A percentile compares a stretch with the other conserved stretches of the same genome.
phyloP scores from a whole-genome alignment of 2,329 filamentous ascomycete genomes.

The Venturia aucupariae region DNA sequence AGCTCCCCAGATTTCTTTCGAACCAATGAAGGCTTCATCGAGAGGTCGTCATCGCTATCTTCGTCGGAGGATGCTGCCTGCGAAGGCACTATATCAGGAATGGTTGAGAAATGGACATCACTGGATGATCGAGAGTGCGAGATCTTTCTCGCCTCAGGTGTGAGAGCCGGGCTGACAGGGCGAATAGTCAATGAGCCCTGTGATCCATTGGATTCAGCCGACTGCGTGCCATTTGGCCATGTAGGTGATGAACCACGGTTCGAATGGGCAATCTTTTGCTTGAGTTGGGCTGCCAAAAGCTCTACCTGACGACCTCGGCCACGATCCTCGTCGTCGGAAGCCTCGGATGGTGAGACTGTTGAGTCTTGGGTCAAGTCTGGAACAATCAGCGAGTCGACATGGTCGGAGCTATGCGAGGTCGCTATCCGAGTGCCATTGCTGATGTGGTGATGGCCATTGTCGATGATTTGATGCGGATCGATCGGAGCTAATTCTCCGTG shows the following conservation, averaged over 20 bases:
- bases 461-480: background rate
- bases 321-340: conserved; percentile 17
- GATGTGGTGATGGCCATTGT: conserved; percentile 1
- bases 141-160: conserved; percentile 49
- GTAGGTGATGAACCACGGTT: background rate
- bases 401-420: conserved; percentile 18
- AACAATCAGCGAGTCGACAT: conserved; percentile 26
- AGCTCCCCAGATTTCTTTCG: conserved; percentile 98
- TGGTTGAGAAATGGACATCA: conserved; percentile 43
- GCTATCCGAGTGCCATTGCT: background rate
- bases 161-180: conserved; percentile 32
- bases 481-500: background rate
- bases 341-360: conserved; percentile 21
- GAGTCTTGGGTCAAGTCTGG: conserved; percentile 21
- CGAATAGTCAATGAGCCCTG: conserved; percentile 17
- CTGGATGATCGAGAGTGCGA: conserved; percentile 52
- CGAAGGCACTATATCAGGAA: conserved; percentile 33
- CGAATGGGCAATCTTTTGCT: conserved; percentile 17
- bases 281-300: conserved; percentile 7
- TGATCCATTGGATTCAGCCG: background rate
- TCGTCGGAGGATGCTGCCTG: conserved; percentile 38
- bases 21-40: conserved; percentile 76
- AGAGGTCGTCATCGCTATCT: conserved; percentile 48
- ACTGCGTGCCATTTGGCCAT: background rate
- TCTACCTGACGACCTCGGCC: conserved; percentile 10